These are phyloP conservation scores for Hemisphaericaspora lyxosophila DNA, from an alignment of 1,139 yeast species.

Conservation along the genomic window DNA sequence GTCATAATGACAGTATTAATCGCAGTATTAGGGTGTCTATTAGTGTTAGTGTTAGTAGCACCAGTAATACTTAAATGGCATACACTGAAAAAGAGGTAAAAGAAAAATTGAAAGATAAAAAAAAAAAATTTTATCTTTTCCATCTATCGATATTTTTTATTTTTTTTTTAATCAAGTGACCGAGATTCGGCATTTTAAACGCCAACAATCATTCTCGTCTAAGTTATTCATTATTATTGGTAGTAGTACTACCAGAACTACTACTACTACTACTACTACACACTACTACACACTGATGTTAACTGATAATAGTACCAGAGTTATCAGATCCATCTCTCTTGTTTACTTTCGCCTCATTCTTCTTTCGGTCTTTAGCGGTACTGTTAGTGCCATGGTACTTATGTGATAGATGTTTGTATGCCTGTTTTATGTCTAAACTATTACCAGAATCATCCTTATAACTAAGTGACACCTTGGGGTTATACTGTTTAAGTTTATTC, in stretches of 20 bases:
- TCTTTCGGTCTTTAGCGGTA: no score
- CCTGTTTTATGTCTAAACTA: constrained; percentile 66
- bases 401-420: constrained; percentile 82
- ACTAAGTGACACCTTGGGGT: constrained; percentile 62
- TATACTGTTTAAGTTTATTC: constrained; percentile 37
- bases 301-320: no score
- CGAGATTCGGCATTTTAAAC: neutral
- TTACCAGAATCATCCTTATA: constrained; percentile 76
- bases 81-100: neutral
- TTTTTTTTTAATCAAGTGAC: neutral
- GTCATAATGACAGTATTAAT: neutral
- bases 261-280: no score
- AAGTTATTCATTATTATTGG: neutral
- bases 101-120: neutral
- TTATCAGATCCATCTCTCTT: no score
- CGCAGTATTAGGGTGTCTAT: neutral
- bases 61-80: neutral
- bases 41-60: neutral
- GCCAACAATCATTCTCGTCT: neutral
- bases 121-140: constrained; percentile 3
- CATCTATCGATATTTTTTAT: neutral
- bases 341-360: constrained; percentile 2
- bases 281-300: no score
- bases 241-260: neutral
- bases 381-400: constrained; percentile 69